A percentile compares a stretch with the other conserved stretches of the same genome.
phyloP scores from a whole-genome alignment of 768 basidiomycete species.

The Epithele typhae region DNA sequence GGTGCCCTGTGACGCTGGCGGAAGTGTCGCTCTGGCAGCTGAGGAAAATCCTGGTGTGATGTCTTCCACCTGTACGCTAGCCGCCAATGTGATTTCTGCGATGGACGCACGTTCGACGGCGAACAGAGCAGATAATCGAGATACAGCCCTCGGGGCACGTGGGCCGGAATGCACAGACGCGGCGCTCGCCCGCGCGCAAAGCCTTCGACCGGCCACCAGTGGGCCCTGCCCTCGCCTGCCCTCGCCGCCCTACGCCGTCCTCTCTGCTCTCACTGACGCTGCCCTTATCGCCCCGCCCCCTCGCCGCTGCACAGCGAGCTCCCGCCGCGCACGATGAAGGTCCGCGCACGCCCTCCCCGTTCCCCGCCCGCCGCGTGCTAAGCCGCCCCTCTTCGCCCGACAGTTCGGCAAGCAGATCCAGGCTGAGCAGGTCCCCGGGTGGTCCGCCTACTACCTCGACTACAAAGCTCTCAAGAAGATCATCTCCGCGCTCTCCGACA shows the following conservation, averaged over 20 bases:
- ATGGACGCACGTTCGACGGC: conserved; percentile 20
- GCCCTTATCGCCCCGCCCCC: too few relatives aligned
- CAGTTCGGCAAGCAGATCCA: conserved; percentile 99
- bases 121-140: conserved; percentile 11
- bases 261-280: not conserved
- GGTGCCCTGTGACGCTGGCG: conserved; percentile 85
- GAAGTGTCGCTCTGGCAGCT: conserved; percentile 76
- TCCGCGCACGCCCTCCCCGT: conserved; percentile 10
- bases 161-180: conserved; percentile 11
- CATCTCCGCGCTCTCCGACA: conserved; percentile 89
- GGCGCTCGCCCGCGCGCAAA: not conserved
- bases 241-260: conserved; percentile 5
- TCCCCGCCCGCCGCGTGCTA: conserved; percentile 7
- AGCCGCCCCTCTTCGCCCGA: conserved; percentile 2
- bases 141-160: conserved; percentile 17
- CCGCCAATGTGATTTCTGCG: conserved; percentile 12
- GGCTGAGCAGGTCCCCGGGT: conserved; percentile 94
- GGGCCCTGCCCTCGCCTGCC: too few relatives aligned
- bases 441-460: conserved; percentile 93
- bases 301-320: not conserved
- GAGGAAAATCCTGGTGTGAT: conserved; percentile 76
- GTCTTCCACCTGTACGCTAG: not conserved
- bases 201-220: too few relatives aligned
- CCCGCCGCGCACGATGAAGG: conserved; percentile 27
- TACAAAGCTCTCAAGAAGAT: conserved; percentile 99